Conservation (phyloP, 2,329 filamentous ascomycete genomes). For the Dichotomopilus funicola region DNA sequence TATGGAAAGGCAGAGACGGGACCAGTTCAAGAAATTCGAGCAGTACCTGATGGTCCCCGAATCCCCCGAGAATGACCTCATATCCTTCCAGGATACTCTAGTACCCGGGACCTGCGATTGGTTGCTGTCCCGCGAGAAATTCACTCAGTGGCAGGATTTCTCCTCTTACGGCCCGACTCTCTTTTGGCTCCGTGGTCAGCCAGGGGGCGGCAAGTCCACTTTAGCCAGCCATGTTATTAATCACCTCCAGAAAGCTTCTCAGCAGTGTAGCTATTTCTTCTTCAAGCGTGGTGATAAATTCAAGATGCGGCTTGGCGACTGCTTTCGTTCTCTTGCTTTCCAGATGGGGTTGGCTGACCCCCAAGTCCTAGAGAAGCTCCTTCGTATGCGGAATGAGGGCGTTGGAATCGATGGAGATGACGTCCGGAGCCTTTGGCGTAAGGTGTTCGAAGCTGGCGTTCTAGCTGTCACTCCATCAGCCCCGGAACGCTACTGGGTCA, state of each 20-base stretch:
- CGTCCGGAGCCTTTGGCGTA: constrained; percentile 24
- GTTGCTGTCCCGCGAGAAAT: constrained; percentile 15
- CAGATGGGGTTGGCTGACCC: constrained; percentile 28
- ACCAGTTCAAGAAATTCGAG: not conserved
- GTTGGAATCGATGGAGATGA: constrained; percentile 20
- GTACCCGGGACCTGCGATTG: constrained; percentile 22
- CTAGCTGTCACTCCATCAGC: not conserved
- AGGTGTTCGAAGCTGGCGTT: constrained; percentile 20
- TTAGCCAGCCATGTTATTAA: constrained; percentile 27
- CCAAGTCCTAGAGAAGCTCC: constrained; percentile 14
- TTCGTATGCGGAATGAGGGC: constrained; percentile 19
- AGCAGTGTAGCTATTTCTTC: constrained; percentile 29
- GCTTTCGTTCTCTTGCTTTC: constrained; percentile 28
- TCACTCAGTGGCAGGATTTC: constrained; percentile 16
- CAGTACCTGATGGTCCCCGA: not conserved
- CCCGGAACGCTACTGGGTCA: not conserved
- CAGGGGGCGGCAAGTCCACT: constrained; percentile 30
- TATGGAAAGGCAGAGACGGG: not conserved
- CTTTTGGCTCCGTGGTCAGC: constrained; percentile 28
- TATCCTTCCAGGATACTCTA: not conserved
- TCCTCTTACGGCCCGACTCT: constrained; percentile 11
- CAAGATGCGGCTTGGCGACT: constrained; percentile 23
- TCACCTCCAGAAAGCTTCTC: constrained; percentile 15
- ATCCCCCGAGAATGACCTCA: not conserved
- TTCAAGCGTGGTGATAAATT: constrained; percentile 28